A percentile compares a stretch with the other conserved stretches of the same genome.
Conservation (phyloP, 441 rosid species). For the Dalechampia spathulata region DNA sequence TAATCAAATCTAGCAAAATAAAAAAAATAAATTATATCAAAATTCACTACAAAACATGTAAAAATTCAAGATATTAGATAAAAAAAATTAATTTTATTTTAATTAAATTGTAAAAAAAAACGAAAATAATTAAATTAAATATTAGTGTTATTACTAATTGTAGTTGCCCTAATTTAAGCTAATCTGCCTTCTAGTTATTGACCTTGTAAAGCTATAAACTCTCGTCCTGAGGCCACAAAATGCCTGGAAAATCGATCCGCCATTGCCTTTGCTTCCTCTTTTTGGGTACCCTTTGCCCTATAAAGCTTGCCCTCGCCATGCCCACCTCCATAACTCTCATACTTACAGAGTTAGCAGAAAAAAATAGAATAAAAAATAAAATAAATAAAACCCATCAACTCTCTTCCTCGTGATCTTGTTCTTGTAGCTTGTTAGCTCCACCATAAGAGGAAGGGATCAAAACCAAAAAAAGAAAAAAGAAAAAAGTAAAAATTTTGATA, state of each 20-base stretch:
- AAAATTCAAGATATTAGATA: no score
- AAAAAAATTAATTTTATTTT: no score
- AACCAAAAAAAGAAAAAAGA: background rate
- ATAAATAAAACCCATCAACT: background rate
- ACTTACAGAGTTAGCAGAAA: background rate
- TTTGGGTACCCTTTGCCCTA: background rate
- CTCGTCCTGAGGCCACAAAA: background rate
- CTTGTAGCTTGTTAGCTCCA: no score
- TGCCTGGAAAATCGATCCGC: constrained; percentile 5
- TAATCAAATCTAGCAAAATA: no score
- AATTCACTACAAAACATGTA: no score
- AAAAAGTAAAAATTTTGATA: no score
- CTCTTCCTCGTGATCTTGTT: background rate
- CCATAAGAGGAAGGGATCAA: constrained; percentile 4
- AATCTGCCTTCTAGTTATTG: background rate
- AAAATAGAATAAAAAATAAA: background rate
- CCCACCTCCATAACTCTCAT: constrained; percentile 1
- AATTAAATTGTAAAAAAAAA: no score
- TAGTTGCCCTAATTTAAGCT: background rate
- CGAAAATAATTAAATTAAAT: no score
- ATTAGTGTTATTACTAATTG: no score
- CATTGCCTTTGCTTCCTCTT: background rate
- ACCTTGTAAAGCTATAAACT: background rate
- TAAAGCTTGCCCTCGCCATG: background rate
- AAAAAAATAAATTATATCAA: no score